Base-by-base conservation (phyloP, 2,329 filamentous ascomycete genomes). In the Myriosclerotinia duriaeana region DNA sequence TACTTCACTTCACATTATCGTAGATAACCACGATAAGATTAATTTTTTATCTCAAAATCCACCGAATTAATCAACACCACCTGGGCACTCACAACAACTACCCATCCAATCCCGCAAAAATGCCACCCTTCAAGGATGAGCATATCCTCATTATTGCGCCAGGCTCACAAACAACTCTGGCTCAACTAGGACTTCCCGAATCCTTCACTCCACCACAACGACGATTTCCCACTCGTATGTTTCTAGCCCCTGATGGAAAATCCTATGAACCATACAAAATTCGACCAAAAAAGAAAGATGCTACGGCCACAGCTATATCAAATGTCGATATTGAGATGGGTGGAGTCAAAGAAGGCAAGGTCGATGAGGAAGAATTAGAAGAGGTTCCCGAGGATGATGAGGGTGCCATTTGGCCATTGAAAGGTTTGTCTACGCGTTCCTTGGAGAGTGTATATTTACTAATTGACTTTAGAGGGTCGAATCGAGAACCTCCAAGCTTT, bases 401-500 rank as follows among this genome's bases (percentile, higher is more conserved):
- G 78, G 95, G 91, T 68, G 95, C 95, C 3, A 85, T 97, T 64
- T 97, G 92, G 81, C 95, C 95, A 14, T 87, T 99, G 56, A 79
- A 83, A 78, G 84, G 85, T 85, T 68, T 34, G 67, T 26, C 12
- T 22, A 17, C 26, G 5, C 7, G 74, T 55, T 30, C 12, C 36
- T 15, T 67, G 56, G 67, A 69, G n/a, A 34, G n/a, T 53, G 40
- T 48, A 15, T 55, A 9, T 55, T 42, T 62, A 56, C 59, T 72
- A 44, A 69, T 62, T 48, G 20, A 30, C 17, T 64, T 75, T 79
- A 82, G 87, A 89, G 71, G 95, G 95, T 66, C 87, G 87, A 74
- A 95, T 99, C 69, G 87, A 90, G 53, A 87, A 98, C 77, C 97
- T 96, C 92, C 85, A 89, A 0, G 94, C 92, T 71, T 96, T 99